Evolutionary conservation across 331 rosid species (phyloP), one percentile per base, ranked within the genome.

Genomic region (Stylosanthes scabra): DNA sequence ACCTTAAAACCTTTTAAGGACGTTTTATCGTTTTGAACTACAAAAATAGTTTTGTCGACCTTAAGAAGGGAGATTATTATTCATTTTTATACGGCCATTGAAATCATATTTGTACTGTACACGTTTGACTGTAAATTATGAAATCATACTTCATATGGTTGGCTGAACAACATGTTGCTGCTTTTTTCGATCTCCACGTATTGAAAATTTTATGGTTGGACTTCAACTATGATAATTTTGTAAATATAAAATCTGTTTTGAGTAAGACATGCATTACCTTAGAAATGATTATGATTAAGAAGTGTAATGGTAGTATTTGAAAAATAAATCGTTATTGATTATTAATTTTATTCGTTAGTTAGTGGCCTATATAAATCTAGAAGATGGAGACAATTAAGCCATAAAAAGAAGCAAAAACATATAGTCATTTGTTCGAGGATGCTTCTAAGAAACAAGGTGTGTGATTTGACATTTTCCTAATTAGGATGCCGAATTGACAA

Each of bases 391-490:
- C 63, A 9, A 1, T 16, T 16, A 20, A 56, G n/a, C 12, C 63
- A 28, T 27, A 27, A 58, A 58, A 58, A 3, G 14, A 54, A 58
- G 28, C 37, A 31, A 31, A 31, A 3, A 8, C 39, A 55, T 6
- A 60, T 47, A 11, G 7, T 39, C 14, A 15, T 15, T 2, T 5
- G 34, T 28, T 34, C 57, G 11, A 45, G 3, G 70, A 29, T 50
- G 15, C 66, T 79, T 79, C 79, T 65, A 11, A 29, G 75, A 66
- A 72, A 59, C 39, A 47, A 27, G 9, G 59, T 63, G 0, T 56
- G 3, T 46, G 82, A 71, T 57, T 65, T 31, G 77, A 78, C 41
- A 46, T 12, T 34, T 46, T 60, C 68, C 68, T 46, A 66, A 37
- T 28, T 28, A 60, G 37, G 59, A 66, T 4, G 13, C 7, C 12